These are phyloP conservation scores for Cucumis hystrix DNA, from an alignment of 306 rosid species.

Conservation along the genomic window DNA sequence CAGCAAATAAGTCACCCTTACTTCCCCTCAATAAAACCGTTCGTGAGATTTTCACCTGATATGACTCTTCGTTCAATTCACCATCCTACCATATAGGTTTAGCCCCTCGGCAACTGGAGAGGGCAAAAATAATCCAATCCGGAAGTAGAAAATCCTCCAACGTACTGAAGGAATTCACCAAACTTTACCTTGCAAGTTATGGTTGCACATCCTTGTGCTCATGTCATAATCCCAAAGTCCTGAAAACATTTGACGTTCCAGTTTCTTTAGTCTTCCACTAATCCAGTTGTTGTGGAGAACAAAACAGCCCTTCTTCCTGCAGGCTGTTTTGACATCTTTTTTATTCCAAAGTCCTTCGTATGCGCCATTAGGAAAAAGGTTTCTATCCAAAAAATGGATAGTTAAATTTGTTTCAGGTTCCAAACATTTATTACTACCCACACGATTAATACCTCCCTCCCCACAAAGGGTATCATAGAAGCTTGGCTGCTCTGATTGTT, in stretches of 20 bases:
- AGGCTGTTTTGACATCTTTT: slow-evolving; percentile 37
- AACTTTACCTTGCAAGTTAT: neutral
- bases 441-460: slow-evolving; percentile 54
- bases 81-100: neutral
- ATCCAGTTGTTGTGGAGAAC: slow-evolving; percentile 88
- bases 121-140: neutral
- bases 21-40: no score
- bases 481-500: slow-evolving; percentile 92
- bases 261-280: slow-evolving; percentile 75
- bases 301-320: slow-evolving; percentile 49
- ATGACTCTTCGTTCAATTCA: no score
- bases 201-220: slow-evolving; percentile 62
- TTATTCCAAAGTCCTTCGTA: slow-evolving; percentile 56
- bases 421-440: slow-evolving; percentile 36
- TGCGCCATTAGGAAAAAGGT: slow-evolving; percentile 86
- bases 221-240: slow-evolving; percentile 83
- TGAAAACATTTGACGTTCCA: slow-evolving; percentile 66
- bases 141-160: neutral
- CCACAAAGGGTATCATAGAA: slow-evolving; percentile 85
- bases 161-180: neutral
- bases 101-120: neutral
- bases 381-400: slow-evolving; percentile 66
- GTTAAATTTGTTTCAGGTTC: slow-evolving; percentile 81
- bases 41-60: no score
- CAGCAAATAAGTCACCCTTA: neutral